Evolutionary conservation across 352 stramenopile genomes (phyloP).

Genomic region (Halophytophthora polymorphica): DNA sequence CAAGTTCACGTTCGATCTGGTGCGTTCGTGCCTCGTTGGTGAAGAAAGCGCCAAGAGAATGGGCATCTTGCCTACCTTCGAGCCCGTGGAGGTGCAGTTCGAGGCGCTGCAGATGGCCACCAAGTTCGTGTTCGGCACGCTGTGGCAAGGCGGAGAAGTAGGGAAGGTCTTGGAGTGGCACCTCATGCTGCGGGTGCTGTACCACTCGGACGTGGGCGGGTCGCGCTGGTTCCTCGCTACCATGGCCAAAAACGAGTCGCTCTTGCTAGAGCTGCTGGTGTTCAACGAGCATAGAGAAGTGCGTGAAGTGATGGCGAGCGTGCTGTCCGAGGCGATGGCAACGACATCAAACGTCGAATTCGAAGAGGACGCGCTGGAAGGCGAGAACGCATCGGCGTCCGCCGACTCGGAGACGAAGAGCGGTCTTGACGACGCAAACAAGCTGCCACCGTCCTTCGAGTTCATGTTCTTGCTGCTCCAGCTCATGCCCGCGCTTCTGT

Average conservation of each 20-base stretch:
- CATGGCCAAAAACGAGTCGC: constrained; percentile 52
- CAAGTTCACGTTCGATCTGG: constrained; percentile 77
- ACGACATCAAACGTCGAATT: constrained; percentile 55
- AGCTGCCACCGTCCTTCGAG: constrained; percentile 73
- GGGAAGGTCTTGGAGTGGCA: constrained; percentile 75
- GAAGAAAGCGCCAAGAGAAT: constrained; percentile 36
- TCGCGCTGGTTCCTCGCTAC: constrained; percentile 72
- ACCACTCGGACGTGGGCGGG: constrained; percentile 62
- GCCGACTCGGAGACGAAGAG: not conserved
- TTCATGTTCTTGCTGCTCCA: constrained; percentile 80
- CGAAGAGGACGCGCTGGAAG: constrained; percentile 29
- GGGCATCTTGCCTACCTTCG: constrained; percentile 47
- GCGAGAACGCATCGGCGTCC: not conserved
- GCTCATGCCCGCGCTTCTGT: constrained; percentile 71
- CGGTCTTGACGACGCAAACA: constrained; percentile 16
- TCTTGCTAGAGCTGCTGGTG: constrained; percentile 75
- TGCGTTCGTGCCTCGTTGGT: constrained; percentile 55
- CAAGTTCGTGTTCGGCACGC: constrained; percentile 84
- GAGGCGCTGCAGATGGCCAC: constrained; percentile 77
- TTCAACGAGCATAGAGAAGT: constrained; percentile 66
- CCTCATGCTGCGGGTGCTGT: constrained; percentile 61
- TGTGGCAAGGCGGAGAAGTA: constrained; percentile 81
- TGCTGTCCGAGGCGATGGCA: constrained; percentile 65
- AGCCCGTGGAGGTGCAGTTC: constrained; percentile 61
- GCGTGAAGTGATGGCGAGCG: constrained; percentile 64